phyloP scores from a whole-genome alignment of 1,139 yeast species.

The Arxiozyma telluris region DNA sequence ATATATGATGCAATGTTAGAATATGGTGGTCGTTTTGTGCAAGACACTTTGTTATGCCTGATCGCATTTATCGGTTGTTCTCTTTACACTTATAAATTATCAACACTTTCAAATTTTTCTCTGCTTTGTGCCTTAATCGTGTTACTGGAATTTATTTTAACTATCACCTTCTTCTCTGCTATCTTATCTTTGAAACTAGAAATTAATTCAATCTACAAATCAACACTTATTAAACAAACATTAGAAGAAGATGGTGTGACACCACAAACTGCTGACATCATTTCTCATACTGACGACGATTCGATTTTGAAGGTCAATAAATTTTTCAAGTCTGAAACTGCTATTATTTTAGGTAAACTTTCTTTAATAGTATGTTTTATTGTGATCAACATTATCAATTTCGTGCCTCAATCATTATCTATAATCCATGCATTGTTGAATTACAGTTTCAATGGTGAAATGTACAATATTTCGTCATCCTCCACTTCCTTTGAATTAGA shows the following conservation, averaged over 20 bases:
- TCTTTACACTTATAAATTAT: slow-evolving; percentile 59
- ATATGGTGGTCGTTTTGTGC: slow-evolving; percentile 61
- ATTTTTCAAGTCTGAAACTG: slow-evolving; percentile 24
- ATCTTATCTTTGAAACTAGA: slow-evolving; percentile 83
- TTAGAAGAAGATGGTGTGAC: slow-evolving; percentile 92
- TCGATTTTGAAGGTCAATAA: slow-evolving; percentile 14
- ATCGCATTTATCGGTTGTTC: slow-evolving; percentile 62
- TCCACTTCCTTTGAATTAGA: slow-evolving; percentile 31
- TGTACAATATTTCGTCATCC: slow-evolving; percentile 35
- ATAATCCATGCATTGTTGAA: slow-evolving; percentile 34
- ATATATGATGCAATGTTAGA: slow-evolving; percentile 52
- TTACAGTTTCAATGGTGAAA: background rate
- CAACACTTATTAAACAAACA: slow-evolving; percentile 69
- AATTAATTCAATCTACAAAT: slow-evolving; percentile 78
- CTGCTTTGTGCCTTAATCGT: slow-evolving; percentile 66
- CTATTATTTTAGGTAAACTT: slow-evolving; percentile 55
- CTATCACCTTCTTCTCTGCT: slow-evolving; percentile 79
- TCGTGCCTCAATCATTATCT: slow-evolving; percentile 40
- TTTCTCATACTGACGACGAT: slow-evolving; percentile 41
- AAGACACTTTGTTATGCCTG: slow-evolving; percentile 73
- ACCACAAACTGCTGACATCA: slow-evolving; percentile 60
- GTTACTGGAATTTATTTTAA: slow-evolving; percentile 62
- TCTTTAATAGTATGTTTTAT: slow-evolving; percentile 61
- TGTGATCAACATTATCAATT: slow-evolving; percentile 65
- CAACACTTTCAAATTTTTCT: slow-evolving; percentile 79